Percentiles rank a stretch among this genome's conserved stretches.
Conservation (phyloP, 2,329 filamentous ascomycete species). For the Claviceps citrina region DNA sequence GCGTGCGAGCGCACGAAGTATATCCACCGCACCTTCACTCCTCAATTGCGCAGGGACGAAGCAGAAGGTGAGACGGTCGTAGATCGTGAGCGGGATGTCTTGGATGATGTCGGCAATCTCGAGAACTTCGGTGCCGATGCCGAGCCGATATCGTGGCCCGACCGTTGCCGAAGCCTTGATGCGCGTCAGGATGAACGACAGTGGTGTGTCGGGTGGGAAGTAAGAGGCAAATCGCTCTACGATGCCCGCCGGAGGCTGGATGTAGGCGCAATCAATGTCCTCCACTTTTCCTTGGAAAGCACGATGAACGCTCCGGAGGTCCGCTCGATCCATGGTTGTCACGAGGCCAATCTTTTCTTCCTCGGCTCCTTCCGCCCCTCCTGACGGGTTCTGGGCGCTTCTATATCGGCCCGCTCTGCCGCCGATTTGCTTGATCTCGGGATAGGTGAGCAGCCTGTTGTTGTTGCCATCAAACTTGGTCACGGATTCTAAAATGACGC, state of each 20-base stretch:
- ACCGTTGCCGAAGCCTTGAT: conserved; percentile 54
- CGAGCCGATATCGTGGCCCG: conserved; percentile 52
- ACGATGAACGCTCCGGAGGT: conserved; percentile 45
- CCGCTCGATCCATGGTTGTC: conserved; percentile 58
- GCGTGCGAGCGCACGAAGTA: conserved; percentile 49
- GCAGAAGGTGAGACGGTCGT: conserved; percentile 63
- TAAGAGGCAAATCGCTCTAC: conserved; percentile 66
- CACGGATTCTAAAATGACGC: conserved; percentile 71
- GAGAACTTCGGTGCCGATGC: conserved; percentile 41
- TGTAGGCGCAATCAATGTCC: conserved; percentile 54
- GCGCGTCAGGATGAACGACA: conserved; percentile 67
- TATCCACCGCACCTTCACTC: conserved; percentile 28
- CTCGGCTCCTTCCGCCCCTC: conserved; percentile 10
- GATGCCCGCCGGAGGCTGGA: conserved; percentile 55
- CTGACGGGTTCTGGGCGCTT: conserved; percentile 32
- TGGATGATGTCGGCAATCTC: conserved; percentile 62
- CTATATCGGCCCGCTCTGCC: conserved; percentile 81
- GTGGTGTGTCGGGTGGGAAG: conserved; percentile 66
- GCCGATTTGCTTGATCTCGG: conserved; percentile 88
- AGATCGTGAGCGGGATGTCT: conserved; percentile 49
- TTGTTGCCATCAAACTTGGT: conserved; percentile 53
- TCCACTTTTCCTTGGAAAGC: conserved; percentile 50
- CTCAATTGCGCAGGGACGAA: conserved; percentile 50
- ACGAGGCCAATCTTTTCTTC: conserved; percentile 51
- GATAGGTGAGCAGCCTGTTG: conserved; percentile 44